Evolutionary conservation across 2,329 filamentous ascomycete species (phyloP).

Genomic region (Alternaria triticimaculans): DNA sequence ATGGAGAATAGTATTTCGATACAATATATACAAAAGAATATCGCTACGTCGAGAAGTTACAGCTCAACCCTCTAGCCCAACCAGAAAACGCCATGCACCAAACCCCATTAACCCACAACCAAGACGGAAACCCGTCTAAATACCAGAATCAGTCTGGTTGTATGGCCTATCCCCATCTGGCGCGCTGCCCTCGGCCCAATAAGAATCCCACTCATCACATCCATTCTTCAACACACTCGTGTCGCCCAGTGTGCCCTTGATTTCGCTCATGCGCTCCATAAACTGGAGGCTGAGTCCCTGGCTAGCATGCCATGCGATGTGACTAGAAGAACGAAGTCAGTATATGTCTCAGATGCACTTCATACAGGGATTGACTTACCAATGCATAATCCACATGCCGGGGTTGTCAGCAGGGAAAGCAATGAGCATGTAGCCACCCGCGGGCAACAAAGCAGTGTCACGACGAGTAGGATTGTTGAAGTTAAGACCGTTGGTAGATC

Average conservation of each 20-base stretch:
- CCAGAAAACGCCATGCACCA: not conserved
- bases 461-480: conserved; percentile 50
- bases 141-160: conserved; percentile 43
- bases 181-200: conserved; percentile 33
- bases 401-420: conserved; percentile 62
- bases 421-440: conserved; percentile 55
- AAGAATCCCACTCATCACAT: conserved; percentile 42
- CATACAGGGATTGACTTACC: not conserved
- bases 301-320: conserved; percentile 46
- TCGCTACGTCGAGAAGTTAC: not conserved
- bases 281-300: conserved; percentile 60
- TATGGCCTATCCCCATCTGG: conserved; percentile 31
- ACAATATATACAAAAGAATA: not conserved
- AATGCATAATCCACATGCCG: conserved; percentile 51
- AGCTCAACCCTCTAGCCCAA: not conserved
- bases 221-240: conserved; percentile 30
- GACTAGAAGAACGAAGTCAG: not conserved
- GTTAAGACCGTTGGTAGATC: conserved; percentile 37
- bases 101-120: not conserved
- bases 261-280: conserved; percentile 50
- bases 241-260: conserved; percentile 29
- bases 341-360: not conserved
- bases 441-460: conserved; percentile 48
- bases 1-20: not conserved
- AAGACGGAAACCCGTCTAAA: conserved; percentile 14